These are phyloP conservation scores for Leccinum longicurvipes DNA, from an alignment of 768 basidiomycete genomes.

Conservation along the genomic window DNA sequence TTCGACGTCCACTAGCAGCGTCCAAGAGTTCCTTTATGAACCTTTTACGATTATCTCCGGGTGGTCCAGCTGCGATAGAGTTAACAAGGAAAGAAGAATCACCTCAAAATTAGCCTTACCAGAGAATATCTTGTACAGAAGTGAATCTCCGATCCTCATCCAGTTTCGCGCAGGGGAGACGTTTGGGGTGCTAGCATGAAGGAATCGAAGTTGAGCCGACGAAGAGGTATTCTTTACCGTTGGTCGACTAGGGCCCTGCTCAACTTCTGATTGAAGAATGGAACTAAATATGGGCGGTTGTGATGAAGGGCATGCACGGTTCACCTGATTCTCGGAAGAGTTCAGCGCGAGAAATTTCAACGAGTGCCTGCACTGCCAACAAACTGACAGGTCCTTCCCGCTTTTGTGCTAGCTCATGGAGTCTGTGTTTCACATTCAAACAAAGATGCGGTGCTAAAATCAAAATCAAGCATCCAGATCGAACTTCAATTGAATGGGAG, in stretches of 20 bases:
- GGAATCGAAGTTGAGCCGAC: neutral
- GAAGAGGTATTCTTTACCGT: neutral
- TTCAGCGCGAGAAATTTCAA: slow-evolving; percentile 12
- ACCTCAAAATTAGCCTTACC: neutral
- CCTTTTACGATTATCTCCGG: slow-evolving; percentile 2
- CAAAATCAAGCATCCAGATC: neutral
- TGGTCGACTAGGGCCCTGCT: neutral
- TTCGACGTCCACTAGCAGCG: slow-evolving; percentile 1
- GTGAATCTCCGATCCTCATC: slow-evolving; percentile 12
- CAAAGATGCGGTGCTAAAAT: slow-evolving; percentile 4
- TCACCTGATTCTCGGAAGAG: slow-evolving; percentile 10
- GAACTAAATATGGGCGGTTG: neutral
- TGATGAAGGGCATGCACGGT: neutral
- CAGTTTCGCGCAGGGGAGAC: slow-evolving; percentile 12
- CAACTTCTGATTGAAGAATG: neutral
- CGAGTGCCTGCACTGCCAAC: slow-evolving; percentile 20
- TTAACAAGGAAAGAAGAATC: neutral
- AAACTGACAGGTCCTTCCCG: slow-evolving; percentile 12
- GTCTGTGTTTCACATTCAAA: slow-evolving; percentile 4
- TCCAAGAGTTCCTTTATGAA: slow-evolving; percentile 10
- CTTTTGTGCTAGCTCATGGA: slow-evolving; percentile 11
- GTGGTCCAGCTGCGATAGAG: slow-evolving; percentile 1
- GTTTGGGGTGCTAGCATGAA: slow-evolving; percentile 10
- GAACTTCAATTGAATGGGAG: neutral
- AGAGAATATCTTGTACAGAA: slow-evolving; percentile 7